phyloP scores from a whole-genome alignment of 2,329 filamentous ascomycete species.

The Neopestalotiopsis clavispora region DNA sequence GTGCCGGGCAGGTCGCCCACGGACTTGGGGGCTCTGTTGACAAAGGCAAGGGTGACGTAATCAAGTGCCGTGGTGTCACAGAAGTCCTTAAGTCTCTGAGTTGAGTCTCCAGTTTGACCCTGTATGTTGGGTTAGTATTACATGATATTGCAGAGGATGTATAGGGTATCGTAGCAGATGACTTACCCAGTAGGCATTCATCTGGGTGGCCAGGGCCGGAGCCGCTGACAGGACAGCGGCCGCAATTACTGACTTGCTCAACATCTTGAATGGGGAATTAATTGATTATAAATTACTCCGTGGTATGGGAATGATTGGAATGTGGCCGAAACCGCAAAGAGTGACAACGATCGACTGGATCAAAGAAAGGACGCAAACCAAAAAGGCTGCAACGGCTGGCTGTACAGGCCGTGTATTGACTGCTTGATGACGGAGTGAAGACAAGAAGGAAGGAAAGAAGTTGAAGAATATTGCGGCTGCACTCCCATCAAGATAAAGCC shows the following conservation, averaged over 20 bases:
- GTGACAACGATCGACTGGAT: constrained; percentile 26
- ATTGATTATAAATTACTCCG: constrained; percentile 16
- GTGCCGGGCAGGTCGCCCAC: constrained; percentile 36
- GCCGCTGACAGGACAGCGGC: constrained; percentile 27
- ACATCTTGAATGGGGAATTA: constrained; percentile 25
- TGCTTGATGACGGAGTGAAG: constrained; percentile 19
- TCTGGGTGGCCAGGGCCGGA: constrained; percentile 25
- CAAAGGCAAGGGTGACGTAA: constrained; percentile 44
- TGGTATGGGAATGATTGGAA: constrained; percentile 27
- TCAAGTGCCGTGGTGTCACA: constrained; percentile 42
- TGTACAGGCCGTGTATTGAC: constrained; percentile 29
- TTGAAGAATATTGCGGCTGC: constrained; percentile 13
- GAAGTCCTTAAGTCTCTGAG: constrained; percentile 27
- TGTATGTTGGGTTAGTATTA: constrained; percentile 8
- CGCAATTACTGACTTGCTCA: constrained; percentile 26
- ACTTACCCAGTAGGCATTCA: constrained; percentile 33
- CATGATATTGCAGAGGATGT: not conserved
- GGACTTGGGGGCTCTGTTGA: constrained; percentile 43
- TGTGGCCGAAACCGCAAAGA: constrained; percentile 30
- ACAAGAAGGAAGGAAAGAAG: constrained; percentile 19
- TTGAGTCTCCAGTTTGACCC: constrained; percentile 26
- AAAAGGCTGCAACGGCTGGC: constrained; percentile 31
- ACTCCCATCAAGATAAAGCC: constrained; percentile 19
- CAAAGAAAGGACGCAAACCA: constrained; percentile 36
- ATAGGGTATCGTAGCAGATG: not conserved